Base-by-base conservation (phyloP, 2,329 filamentous ascomycete genomes). In the Phyllosticta capitalensis region DNA sequence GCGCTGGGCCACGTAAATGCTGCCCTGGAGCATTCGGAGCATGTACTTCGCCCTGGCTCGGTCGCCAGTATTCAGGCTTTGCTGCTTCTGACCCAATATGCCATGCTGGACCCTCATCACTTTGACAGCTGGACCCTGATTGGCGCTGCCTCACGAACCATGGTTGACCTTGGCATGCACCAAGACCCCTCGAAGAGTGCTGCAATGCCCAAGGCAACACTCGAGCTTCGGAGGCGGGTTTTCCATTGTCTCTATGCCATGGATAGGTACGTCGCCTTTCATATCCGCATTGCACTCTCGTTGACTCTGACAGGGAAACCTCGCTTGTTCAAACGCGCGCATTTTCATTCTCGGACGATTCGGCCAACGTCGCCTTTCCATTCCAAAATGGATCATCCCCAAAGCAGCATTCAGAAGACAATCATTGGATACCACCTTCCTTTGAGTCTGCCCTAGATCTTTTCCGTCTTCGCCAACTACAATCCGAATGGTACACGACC, bases 41-140 rank as follows among this genome's bases (percentile, higher is more conserved):
- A 85, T 54, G 92, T 95, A 9, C 79, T 99, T 22, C 86, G 87
- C 65, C 92, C 92, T 0, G 92, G 92, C 20, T 90, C 90, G 58
- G 83, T 90, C 22, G 83, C 83, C 1, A 92, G 94, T 66, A 90
- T 97, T 17, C 92, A 96, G 71, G 91, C 91, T 0, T 79, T 97
- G 21, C 75, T 96, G 2, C 79, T 97, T 1, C 82, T 97, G 56
- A 91, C 90, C 0, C 85, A 95, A 66, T 97, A 96, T 71, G 87
- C 92, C 2, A 88, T 94, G 77, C 79, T 96, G 55, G 92, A 97
- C 66, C 92, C 92, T 1, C 83, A 86, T 50, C 90, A 95, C 69
- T 96, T 96, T 68, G 91, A 96, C 68, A 90, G 88, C 66, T 97
- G 94, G 92, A 92, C 94, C 64, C 75, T 96, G 63, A 89, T 96